Percentiles rank a stretch among this genome's conserved stretches.
These are phyloP conservation scores for Suhomyces taliae DNA, from an alignment of 1,139 yeast genomes.

Conservation along the genomic window DNA sequence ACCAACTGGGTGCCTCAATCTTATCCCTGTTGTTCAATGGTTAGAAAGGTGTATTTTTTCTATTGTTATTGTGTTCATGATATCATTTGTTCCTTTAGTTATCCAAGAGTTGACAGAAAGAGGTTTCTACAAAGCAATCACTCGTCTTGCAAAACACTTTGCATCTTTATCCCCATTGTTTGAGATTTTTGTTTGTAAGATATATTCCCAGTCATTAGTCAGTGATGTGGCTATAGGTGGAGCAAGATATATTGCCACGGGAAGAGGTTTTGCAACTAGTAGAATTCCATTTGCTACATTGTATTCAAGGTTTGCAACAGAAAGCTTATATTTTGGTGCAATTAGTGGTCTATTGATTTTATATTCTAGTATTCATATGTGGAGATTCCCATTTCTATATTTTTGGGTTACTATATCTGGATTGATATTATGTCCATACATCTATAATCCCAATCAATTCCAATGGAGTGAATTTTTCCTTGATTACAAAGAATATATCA, in stretches of 20 bases:
- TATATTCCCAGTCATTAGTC: slow-evolving; percentile 49
- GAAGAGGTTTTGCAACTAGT: slow-evolving; percentile 54
- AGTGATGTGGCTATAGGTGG: slow-evolving; percentile 54
- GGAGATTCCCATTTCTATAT: slow-evolving; percentile 46
- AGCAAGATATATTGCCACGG: slow-evolving; percentile 55
- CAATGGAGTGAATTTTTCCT: slow-evolving; percentile 49
- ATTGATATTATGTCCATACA: slow-evolving; percentile 47
- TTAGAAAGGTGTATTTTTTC: slow-evolving; percentile 49
- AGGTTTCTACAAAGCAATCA: slow-evolving; percentile 46
- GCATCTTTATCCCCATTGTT: slow-evolving; percentile 53
- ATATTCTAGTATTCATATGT: slow-evolving; percentile 47
- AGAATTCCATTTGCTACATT: slow-evolving; percentile 45
- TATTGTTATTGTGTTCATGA: slow-evolving; percentile 48
- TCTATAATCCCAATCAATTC: slow-evolving; percentile 55
- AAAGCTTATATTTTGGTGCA: slow-evolving; percentile 47
- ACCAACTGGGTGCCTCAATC: slow-evolving; percentile 49
- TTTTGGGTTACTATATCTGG: slow-evolving; percentile 52
- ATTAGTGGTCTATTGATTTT: slow-evolving; percentile 38
- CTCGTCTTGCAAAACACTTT: slow-evolving; percentile 47
- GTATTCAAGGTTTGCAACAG: slow-evolving; percentile 48
- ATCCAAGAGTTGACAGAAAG: slow-evolving; percentile 54
- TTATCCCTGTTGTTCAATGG: slow-evolving; percentile 53
- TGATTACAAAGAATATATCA: slow-evolving; percentile 43
- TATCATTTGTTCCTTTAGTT: slow-evolving; percentile 51
- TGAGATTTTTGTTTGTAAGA: slow-evolving; percentile 53